These are phyloP conservation scores for Mycena polygramma DNA, from an alignment of 768 basidiomycete genomes.

Conservation along the genomic window DNA sequence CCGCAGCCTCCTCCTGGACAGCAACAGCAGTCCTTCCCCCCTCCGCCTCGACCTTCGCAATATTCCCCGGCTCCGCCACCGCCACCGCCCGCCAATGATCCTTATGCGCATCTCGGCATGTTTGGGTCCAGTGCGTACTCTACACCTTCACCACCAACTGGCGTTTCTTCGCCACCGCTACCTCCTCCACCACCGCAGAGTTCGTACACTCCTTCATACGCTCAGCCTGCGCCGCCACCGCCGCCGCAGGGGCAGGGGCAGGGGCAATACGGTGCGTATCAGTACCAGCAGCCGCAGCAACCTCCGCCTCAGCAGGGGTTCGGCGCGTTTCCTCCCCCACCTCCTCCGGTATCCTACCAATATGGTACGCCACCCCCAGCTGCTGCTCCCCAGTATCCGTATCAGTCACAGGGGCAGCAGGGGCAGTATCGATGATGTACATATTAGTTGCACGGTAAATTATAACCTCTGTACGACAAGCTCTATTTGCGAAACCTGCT, in stretches of 20 bases:
- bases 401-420: conserved; percentile 31
- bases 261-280: conserved; percentile 34
- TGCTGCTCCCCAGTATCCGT: conserved; percentile 33
- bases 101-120: conserved; percentile 54
- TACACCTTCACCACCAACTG: conserved; percentile 20
- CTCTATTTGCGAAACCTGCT: too few relatives aligned
- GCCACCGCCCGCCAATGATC: conserved; percentile 46
- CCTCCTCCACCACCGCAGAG: conserved; percentile 32
- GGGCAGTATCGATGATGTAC: conserved; percentile 38
- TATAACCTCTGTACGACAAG: conserved; percentile 4
- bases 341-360: conserved; percentile 27
- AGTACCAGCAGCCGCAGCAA: conserved; percentile 29
- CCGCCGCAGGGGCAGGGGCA: conserved; percentile 30
- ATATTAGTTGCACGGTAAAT: neutral
- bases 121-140: conserved; percentile 39
- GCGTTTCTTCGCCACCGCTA: conserved; percentile 33
- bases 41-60: conserved; percentile 22
- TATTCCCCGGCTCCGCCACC: conserved; percentile 39
- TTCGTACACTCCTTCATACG: conserved; percentile 25
- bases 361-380: conserved; percentile 29
- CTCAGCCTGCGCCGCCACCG: conserved; percentile 33
- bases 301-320: conserved; percentile 12
- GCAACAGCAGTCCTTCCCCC: conserved; percentile 35
- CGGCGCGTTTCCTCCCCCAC: conserved; percentile 26
- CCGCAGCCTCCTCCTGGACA: conserved; percentile 17